phyloP scores from a whole-genome alignment of 176 grass and related monocot genomes.

The Carex littledalei region DNA sequence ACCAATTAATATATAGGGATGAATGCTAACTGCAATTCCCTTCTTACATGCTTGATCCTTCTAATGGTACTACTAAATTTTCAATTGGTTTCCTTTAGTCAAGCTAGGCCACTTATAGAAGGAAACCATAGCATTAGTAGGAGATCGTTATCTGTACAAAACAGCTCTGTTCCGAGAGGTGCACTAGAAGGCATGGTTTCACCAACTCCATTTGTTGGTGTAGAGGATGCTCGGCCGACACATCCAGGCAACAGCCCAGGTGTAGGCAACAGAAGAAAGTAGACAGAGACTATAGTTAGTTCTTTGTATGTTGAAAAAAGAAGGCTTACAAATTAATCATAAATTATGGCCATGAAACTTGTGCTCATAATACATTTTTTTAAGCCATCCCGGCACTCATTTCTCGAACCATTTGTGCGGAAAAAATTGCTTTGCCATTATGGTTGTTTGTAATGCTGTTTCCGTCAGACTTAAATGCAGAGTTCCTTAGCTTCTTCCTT shows the following conservation, averaged over 20 bases:
- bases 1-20: background rate
- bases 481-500: background rate
- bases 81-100: background rate
- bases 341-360: background rate
- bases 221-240: slow-evolving; percentile 11
- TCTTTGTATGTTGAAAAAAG: background rate
- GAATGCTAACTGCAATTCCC: slow-evolving; percentile 2
- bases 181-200: slow-evolving; percentile 18
- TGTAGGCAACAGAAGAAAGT: slow-evolving; percentile 21
- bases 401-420: background rate
- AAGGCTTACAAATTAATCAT: background rate
- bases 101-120: slow-evolving; percentile 16
- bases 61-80: slow-evolving; percentile 22
- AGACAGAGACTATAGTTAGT: slow-evolving; percentile 1
- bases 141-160: background rate
- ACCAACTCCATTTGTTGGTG: background rate
- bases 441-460: background rate
- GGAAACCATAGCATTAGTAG: background rate
- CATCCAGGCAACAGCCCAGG: slow-evolving; percentile 12
- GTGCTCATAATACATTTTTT: background rate
- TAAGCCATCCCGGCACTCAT: background rate
- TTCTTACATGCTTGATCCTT: background rate
- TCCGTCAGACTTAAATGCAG: background rate
- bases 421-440: background rate
- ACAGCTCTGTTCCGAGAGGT: background rate